Evolutionary conservation across 2,329 filamentous ascomycete species (phyloP), one percentile per base, ranked within the genome.

Genomic region (Aspergillus pseudoterreus): DNA sequence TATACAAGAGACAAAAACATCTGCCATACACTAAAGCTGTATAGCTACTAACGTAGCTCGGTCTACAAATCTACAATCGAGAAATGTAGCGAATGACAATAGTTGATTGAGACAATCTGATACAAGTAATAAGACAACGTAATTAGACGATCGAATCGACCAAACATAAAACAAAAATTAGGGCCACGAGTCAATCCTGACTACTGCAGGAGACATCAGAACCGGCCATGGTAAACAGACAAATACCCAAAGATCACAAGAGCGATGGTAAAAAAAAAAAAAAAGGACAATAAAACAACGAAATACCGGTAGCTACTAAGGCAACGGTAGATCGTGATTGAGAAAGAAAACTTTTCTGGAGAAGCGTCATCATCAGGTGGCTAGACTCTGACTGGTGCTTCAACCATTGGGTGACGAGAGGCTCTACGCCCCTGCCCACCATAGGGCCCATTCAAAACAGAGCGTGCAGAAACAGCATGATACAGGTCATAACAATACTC

Each of bases 171-270:
- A 22, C 27, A 43, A 24, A 41, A 52, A 57, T 48, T 51, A 55
- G 57, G 63, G 73, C 74, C 75, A 77, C 76, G 76, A 78, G 76
- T 79, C 76, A 73, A 78, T 74, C 72, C 70, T 56, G 55, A 38
- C 14, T 38, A 38, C 47, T 33, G 57, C 44, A 68, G 74, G 75
- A 78, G 75, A 78, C 76, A 65, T 78, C 76, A 79, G 76, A 78
- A 75, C 69, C 72, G 74, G 70, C 73, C 64, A 39, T 30, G 27
- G 27, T 30, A 30, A 30, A 47, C 39, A 47, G 22, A 51, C 39
- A 35, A 49, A 53, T 51, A 19, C 45, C 47, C 38, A 52, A 47
- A 46, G 51, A 38, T 52, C 47, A 57, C 35, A 49, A 35, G 12
- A 44, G 12, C 17, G 42, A 54, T 22, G 32, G 53, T 36, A 49